These are phyloP conservation scores for Yamadazyma laniorum DNA, from an alignment of 805 yeast species.

Conservation along the genomic window DNA sequence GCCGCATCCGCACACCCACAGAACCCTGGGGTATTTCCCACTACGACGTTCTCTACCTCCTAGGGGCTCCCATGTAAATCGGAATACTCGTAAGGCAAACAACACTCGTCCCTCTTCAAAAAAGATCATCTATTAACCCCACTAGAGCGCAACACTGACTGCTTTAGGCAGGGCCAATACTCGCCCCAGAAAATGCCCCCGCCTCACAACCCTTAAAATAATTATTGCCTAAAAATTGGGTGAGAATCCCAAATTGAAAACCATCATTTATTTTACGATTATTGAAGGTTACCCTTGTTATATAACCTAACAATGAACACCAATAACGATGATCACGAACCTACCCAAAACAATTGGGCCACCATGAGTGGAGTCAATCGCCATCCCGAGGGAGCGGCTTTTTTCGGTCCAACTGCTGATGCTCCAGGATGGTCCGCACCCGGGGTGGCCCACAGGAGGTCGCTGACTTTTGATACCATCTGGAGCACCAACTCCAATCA, in stretches of 20 bases:
- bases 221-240: background rate
- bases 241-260: background rate
- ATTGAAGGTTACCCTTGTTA: too few species aligned
- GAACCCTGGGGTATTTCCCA: too few species aligned
- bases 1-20: too few species aligned
- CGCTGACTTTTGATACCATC: conserved; percentile 18
- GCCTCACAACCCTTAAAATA: background rate
- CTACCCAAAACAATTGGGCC: background rate
- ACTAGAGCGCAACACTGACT: too few species aligned
- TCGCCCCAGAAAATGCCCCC: background rate
- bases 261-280: background rate
- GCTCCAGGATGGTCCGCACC: background rate
- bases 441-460: conserved; percentile 7
- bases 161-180: too few species aligned
- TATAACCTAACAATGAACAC: background rate
- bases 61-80: too few species aligned
- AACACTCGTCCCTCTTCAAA: too few species aligned
- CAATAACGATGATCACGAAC: background rate
- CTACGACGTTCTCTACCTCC: too few species aligned
- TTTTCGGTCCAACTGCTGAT: background rate
- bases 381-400: background rate
- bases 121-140: too few species aligned
- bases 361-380: background rate
- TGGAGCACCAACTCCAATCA: conserved; percentile 15
- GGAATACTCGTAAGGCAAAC: too few species aligned